Evolutionary conservation across 2,329 filamentous ascomycete genomes (phyloP).

Genomic region (Emergomyces africanus): DNA sequence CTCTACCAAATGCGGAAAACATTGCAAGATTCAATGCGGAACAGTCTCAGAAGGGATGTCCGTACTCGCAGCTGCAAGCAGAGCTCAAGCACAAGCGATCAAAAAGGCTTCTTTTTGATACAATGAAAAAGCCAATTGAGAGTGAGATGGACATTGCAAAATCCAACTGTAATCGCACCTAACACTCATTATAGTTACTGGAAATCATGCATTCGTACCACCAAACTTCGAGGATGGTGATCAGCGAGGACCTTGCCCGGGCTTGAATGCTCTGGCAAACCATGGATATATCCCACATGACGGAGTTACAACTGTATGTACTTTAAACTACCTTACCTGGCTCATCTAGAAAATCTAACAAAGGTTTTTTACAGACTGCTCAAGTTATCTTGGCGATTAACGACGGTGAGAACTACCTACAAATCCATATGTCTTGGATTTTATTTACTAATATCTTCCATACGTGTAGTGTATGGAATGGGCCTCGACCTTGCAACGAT

Average conservation of each 20-base stretch:
- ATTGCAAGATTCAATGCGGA: background rate
- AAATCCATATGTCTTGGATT: background rate
- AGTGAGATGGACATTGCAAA: background rate
- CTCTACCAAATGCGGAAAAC: background rate
- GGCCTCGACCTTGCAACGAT: conserved; percentile 31
- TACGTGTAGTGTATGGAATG: conserved; percentile 35
- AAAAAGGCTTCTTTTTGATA: background rate
- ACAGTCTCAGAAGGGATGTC: background rate
- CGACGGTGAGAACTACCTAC: conserved; percentile 14
- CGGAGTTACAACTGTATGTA: conserved; percentile 24
- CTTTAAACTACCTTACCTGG: background rate
- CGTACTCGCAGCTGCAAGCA: background rate
- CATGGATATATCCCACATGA: conserved; percentile 32
- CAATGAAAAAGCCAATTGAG: background rate
- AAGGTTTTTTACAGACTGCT: conserved; percentile 13
- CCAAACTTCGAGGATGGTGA: conserved; percentile 23
- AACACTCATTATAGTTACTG: conserved; percentile 17
- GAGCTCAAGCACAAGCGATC: background rate
- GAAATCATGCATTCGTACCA: conserved; percentile 22
- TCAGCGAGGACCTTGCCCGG: conserved; percentile 30
- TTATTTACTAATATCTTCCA: conserved; percentile 2
- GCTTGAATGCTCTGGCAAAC: conserved; percentile 32
- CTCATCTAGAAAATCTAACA: background rate
- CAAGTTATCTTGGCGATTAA: conserved; percentile 25
- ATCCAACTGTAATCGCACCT: background rate